Evolutionary conservation across 2,329 filamentous ascomycete genomes (phyloP).

Genomic region (Pseudomassariella vexata): DNA sequence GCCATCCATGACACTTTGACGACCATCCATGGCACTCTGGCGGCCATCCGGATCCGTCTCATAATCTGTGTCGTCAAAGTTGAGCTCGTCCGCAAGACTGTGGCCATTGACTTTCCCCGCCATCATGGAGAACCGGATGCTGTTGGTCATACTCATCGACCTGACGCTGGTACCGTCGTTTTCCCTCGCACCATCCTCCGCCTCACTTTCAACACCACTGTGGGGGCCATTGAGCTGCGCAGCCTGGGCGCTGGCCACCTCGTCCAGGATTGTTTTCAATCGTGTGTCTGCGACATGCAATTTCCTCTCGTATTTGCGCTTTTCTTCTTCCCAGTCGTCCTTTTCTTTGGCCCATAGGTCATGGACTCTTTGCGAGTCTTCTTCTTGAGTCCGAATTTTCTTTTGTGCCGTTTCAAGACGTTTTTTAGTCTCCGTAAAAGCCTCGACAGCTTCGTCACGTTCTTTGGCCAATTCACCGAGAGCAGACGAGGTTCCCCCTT

Average conservation of each 20-base stretch:
- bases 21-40: conserved; percentile 56
- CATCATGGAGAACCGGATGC: conserved; percentile 68
- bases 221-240: conserved; percentile 36
- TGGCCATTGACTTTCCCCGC: conserved; percentile 59
- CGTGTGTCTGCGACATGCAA: conserved; percentile 86
- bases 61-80: conserved; percentile 73
- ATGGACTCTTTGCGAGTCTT: conserved; percentile 74
- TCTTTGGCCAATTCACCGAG: conserved; percentile 79
- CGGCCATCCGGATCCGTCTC: conserved; percentile 68
- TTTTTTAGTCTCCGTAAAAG: conserved; percentile 64
- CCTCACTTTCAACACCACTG: conserved; percentile 47
- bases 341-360: conserved; percentile 80
- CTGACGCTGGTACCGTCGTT: conserved; percentile 68
- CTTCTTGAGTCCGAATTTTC: conserved; percentile 72
- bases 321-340: conserved; percentile 78
- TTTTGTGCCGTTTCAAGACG: conserved; percentile 75
- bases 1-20: conserved; percentile 57
- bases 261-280: conserved; percentile 77
- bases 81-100: conserved; percentile 85
- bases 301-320: conserved; percentile 74
- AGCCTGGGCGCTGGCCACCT: conserved; percentile 68
- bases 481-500: conserved; percentile 82
- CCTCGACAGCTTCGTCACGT: conserved; percentile 75
- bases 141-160: conserved; percentile 67
- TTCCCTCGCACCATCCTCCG: conserved; percentile 56